phyloP scores from a whole-genome alignment of 176 grass and related monocot species.

The Sorghum bicolor region Sorghum_bicolor_NCBIv3 NC_012872.2:1485001-1485500 shows the following conservation, averaged over 20 bases:
- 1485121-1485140: not conserved
- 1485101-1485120: not conserved
- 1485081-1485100: not conserved
- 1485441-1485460: too few relatives aligned
- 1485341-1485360: slow-evolving; percentile 66
- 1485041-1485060: not conserved
- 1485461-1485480: slow-evolving; percentile 33
- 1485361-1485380: slow-evolving; percentile 34
- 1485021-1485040: not conserved
- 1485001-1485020: not conserved
- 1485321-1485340: slow-evolving; percentile 82
- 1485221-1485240: slow-evolving; percentile 62
- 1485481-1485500: slow-evolving; percentile 43
- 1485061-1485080: not conserved
- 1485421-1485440: not conserved
- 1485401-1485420: not conserved
- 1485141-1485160: slow-evolving; percentile 14
- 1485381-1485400: too few relatives aligned
- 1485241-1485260: slow-evolving; percentile 67
- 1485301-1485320: slow-evolving; percentile 68
- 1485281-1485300: slow-evolving; percentile 63
- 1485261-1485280: slow-evolving; percentile 71
- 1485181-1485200: slow-evolving; percentile 43
- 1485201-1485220: slow-evolving; percentile 82
- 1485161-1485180: not conserved